Evolutionary conservation across 768 basidiomycete genomes (phyloP).

Genomic region (Calocybe cyanea): DNA sequence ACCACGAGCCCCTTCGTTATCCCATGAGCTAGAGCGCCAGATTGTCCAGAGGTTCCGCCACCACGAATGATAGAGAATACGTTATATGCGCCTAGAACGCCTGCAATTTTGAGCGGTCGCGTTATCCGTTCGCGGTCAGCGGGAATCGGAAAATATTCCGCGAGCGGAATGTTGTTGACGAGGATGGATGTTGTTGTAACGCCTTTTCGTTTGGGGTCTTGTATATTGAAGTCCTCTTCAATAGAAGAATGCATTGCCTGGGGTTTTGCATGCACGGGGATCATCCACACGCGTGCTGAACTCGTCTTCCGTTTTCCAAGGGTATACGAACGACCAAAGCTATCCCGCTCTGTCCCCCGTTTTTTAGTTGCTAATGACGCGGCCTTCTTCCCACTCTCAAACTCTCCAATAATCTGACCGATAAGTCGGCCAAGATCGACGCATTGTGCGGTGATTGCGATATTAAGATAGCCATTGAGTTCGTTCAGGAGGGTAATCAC

Average conservation of each 20-base stretch:
- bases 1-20: conserved; percentile 72
- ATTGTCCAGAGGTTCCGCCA: conserved; percentile 89
- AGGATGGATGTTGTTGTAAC: conserved; percentile 66
- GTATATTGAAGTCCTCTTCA: conserved; percentile 24
- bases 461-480: conserved; percentile 57
- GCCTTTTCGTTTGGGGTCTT: conserved; percentile 13
- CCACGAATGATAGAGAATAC: conserved; percentile 72
- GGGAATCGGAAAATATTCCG: conserved; percentile 71
- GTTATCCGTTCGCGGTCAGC: conserved; percentile 79
- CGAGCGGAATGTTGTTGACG: conserved; percentile 80
- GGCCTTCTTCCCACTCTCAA: conserved; percentile 62
- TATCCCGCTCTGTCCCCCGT: conserved; percentile 60
- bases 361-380: conserved; percentile 42
- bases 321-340: conserved; percentile 81
- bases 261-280: conserved; percentile 44
- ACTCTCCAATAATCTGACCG: conserved; percentile 50
- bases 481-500: conserved; percentile 60
- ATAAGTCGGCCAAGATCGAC: conserved; percentile 51
- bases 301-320: conserved; percentile 88
- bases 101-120: conserved; percentile 80
- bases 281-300: conserved; percentile 90
- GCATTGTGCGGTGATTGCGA: conserved; percentile 57
- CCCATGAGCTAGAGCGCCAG: conserved; percentile 79
- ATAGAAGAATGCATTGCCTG: conserved; percentile 13
- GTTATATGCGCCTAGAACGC: conserved; percentile 82